Percentiles rank a stretch among this genome's conserved stretches.
Conservation (phyloP, 345 rosid species). For the Capsella bursapastoris region DNA sequence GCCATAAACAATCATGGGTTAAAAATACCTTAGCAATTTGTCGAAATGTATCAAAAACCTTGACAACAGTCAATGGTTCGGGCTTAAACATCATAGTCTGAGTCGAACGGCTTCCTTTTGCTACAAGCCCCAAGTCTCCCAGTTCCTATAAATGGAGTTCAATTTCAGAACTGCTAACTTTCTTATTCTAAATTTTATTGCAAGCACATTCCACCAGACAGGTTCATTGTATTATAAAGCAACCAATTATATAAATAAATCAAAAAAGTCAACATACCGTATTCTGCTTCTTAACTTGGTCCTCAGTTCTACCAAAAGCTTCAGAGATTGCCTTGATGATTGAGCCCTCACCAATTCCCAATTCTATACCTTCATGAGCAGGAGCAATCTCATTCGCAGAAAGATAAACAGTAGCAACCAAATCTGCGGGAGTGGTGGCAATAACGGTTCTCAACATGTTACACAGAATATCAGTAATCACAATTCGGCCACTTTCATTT, state of each 20-base stretch:
- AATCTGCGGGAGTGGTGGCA: slow-evolving; percentile 75
- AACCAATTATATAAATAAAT: background rate
- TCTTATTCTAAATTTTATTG: background rate
- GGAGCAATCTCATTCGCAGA: slow-evolving; percentile 82
- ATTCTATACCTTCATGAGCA: slow-evolving; percentile 89
- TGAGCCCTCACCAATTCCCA: slow-evolving; percentile 85
- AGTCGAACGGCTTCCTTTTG: slow-evolving; percentile 89
- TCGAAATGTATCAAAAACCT: slow-evolving; percentile 78
- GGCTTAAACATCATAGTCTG: slow-evolving; percentile 95
- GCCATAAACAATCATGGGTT: background rate
- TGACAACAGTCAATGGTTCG: slow-evolving; percentile 71
- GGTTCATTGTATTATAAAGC: background rate
- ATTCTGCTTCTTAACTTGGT: slow-evolving; percentile 66
- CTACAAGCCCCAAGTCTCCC: slow-evolving; percentile 97
- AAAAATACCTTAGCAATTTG: slow-evolving; percentile 81
- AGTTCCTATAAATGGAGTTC: slow-evolving; percentile 52
- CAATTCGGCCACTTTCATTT: slow-evolving; percentile 71
- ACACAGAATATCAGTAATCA: slow-evolving; percentile 84
- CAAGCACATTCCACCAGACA: slow-evolving; percentile 10
- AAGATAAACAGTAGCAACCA: slow-evolving; percentile 70
- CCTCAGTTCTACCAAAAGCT: slow-evolving; percentile 87
- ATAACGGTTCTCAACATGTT: slow-evolving; percentile 88
- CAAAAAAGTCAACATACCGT: slow-evolving; percentile 50
- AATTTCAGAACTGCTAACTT: background rate
- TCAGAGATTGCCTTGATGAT: slow-evolving; percentile 82